A percentile compares a stretch with the other conserved stretches of the same genome.
Conservation (phyloP, 2,329 filamentous ascomycete genomes). For the Aureobasidium zeae region DNA sequence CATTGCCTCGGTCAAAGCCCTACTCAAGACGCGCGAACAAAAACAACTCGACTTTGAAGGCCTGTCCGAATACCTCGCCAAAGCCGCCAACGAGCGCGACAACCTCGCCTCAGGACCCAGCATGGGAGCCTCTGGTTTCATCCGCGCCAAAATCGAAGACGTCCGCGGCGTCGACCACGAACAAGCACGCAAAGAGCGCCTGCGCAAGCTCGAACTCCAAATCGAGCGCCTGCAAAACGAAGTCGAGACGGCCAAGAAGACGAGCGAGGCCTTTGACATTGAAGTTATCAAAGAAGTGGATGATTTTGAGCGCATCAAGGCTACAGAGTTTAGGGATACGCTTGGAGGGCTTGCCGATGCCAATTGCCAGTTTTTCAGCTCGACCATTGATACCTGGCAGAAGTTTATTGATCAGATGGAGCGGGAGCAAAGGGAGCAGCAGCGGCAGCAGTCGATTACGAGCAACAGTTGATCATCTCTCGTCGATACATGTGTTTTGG, state of each 20-base stretch:
- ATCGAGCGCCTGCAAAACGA: conserved; percentile 87
- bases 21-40: conserved; percentile 88
- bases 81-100: conserved; percentile 80
- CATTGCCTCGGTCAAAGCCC: conserved; percentile 71
- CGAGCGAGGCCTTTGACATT: conserved; percentile 88
- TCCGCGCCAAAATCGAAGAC: conserved; percentile 91
- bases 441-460: conserved; percentile 2
- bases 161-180: conserved; percentile 95
- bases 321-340: conserved; percentile 80
- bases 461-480: neutral
- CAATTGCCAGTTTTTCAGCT: conserved; percentile 78
- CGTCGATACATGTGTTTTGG: neutral
- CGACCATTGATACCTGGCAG: conserved; percentile 77
- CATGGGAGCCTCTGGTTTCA: conserved; percentile 67
- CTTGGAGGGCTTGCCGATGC: conserved; percentile 74
- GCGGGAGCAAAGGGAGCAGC: conserved; percentile 43
- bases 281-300: conserved; percentile 87
- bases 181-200: conserved; percentile 73
- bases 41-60: conserved; percentile 98
- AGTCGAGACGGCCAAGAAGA: conserved; percentile 78
- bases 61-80: conserved; percentile 89
- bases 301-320: conserved; percentile 96
- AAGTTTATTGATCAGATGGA: conserved; percentile 84
- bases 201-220: conserved; percentile 81
- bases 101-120: conserved; percentile 55